Evolutionary conservation across 495 filamentous ascomycete genomes (phyloP), one percentile per base, ranked within the genome.

Genomic region (Viridothelium virens): DNA sequence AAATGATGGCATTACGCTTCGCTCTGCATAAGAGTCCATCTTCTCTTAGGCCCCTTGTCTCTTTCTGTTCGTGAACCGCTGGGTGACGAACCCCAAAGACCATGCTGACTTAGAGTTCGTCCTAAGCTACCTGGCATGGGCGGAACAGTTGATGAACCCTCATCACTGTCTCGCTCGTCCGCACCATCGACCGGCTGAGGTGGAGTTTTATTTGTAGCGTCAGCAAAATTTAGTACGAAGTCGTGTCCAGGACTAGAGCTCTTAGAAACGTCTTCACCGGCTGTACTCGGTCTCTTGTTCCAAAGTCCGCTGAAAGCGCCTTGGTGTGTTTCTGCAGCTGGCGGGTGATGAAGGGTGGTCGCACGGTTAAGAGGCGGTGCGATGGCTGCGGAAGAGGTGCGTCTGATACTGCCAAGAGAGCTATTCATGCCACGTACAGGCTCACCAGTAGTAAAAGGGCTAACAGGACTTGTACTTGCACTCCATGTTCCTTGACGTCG

Each of bases 141-240:
- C 37, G 44, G 63, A 31, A 53, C 38, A 36, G 41, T 62, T 44
- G 56, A 31, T 14, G 62, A 25, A 56, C 38, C 47, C 31, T 63
- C 62, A 12, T 39, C 61, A 36, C 2, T 31, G 3, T 41, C 41
- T n/a, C 53, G 38, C n/a, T 63, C 66, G 25, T 50, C 14, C 7
- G 25, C 63, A 25, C 66, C 61, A 18, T 50, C 36, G 16, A 63
- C 7, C 10, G 5, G 18, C 18, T 25, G 34, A 39, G 25, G 18
- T 25, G 11, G 7, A n/a, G n/a, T 12, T 41, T 41, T 41, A 33
- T 47, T 41, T n/a, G 4, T 10, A 47, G 4, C 65, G 46, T 71
- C 62, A 47, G 73, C 74, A 53, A 83, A 82, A 66, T 81, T 81
- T 4, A 80, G 67, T 7, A 82, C 66, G 70, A 84, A 78, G 56